Evolutionary conservation across 495 filamentous ascomycete species (phyloP), one percentile per base, ranked within the genome.

Genomic region (Lasiosphaeris hirsuta): DNA sequence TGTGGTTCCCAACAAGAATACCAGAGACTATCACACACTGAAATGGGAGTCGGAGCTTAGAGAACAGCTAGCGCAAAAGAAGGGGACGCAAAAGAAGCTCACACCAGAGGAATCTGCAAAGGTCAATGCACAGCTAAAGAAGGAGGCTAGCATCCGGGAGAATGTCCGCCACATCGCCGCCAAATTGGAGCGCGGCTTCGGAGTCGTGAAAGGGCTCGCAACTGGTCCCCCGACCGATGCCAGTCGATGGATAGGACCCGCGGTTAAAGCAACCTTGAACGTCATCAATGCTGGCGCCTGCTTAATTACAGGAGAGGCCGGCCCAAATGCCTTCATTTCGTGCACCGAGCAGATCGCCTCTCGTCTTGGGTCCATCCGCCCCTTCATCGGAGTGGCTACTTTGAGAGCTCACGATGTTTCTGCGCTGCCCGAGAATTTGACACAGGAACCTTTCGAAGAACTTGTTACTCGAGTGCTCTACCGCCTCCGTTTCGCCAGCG

Each of bases 21-120:
- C 66, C 53, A 96, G 90, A 69, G 94, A 97, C 68, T 96, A 96
- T 59, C 89, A 97, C 63, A 96, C 90, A 1, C 66, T 96, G 48
- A 97, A 96, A 73, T 98, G 94, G 94, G 94, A 98, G 70, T 86
- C 89, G 64, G 94, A 97, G 55, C 80, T 97, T n/a, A 75, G 92
- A 46, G 81, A 83, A 36, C 91, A 97, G 64, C 74, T 98, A 40
- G 92, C 90, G 18, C 78, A 89, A 62, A 98, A 97, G 78, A 94
- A 91, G 73, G 95, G 95, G 3, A 83, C 89, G 39, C 85, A 91
- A 62, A 92, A 88, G 76, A 97, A 97, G 72, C 84, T 97, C 35
- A 93, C 89, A 0, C 72, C 87, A 0, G 92, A 96, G 37, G 93
- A 98, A 63, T 87, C 86, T 59, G 79, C 85, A 36, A 97, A 92